phyloP scores from a whole-genome alignment of 2,329 filamentous ascomycete genomes.

The Aspergillus costaricaensis region DNA sequence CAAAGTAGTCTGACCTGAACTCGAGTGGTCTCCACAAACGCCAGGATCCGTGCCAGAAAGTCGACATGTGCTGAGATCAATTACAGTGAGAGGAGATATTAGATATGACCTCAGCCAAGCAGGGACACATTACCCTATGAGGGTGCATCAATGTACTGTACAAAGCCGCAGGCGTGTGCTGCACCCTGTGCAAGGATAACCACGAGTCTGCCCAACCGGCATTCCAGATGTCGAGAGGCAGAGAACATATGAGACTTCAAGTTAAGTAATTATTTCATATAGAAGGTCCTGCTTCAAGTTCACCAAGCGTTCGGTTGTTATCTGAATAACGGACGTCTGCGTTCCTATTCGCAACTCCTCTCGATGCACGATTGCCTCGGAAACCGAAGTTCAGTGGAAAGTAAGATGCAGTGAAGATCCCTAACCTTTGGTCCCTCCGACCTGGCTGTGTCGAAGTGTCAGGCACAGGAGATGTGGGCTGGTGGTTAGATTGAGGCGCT shows the following conservation, averaged over 20 bases:
- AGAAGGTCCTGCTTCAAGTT: slow-evolving; percentile 25
- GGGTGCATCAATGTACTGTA: neutral
- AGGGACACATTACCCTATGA: neutral
- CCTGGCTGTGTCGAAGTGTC: neutral
- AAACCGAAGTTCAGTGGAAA: slow-evolving; percentile 2
- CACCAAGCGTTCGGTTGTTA: slow-evolving; percentile 20
- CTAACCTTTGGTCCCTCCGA: neutral
- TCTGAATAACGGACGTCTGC: neutral
- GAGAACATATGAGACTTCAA: neutral
- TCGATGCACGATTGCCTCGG: neutral
- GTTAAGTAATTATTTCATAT: slow-evolving; percentile 8
- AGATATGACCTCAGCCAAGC: neutral
- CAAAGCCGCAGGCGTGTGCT: neutral
- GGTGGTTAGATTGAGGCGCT: neutral
- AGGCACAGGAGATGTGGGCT: neutral
- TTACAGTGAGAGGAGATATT: neutral
- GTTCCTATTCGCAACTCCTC: neutral
- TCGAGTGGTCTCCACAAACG: neutral
- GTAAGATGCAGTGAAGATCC: neutral
- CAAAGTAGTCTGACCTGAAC: neutral
- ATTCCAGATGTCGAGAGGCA: neutral
- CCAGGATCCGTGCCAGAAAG: neutral
- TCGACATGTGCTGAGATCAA: neutral
- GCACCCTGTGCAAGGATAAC: neutral
- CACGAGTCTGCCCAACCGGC: neutral